Evolutionary conservation across 2,329 filamentous ascomycete species (phyloP), one percentile per base, ranked within the genome.

Genomic region (Monilinia fructigena): DNA sequence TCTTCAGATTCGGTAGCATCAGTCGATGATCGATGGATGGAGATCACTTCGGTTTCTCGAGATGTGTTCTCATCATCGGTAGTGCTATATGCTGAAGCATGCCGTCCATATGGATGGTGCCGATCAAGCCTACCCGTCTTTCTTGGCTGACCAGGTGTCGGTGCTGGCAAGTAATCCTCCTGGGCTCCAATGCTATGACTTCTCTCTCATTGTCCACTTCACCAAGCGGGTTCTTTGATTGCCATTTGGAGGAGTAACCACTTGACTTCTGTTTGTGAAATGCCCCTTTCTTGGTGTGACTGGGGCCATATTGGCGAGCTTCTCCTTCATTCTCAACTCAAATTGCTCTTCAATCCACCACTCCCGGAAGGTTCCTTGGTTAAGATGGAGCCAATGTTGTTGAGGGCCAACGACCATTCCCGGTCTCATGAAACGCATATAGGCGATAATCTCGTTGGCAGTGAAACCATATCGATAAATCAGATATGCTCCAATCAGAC

Each of bases 321-420:
- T 80, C 75, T 89, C 85, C 76, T 85, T 86, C 75, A 76, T 74
- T 54, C 76, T 77, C 65, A 75, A 71, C 66, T 77, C 76, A 47
- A 75, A 76, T 55, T 82, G 83, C 75, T 91, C 89, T 75, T 91
- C 88, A 70, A 86, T 84, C 92, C 93, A 98, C 95, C 95, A 99
- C 79, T 98, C 93, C n/a, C 95, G 87, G 87, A 99, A 99, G 47
- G 91, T 89, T 47, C 91, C 91, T 79, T 99, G 95, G 81, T 99
- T 97, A 69, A 99, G 85, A 77, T 99, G 95, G 65, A 99, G 85
- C 95, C 95, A 99, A 80, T 99, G 95, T 80, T 99, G 95, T 77
- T 99, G 95, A 50, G 95, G 95, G 0, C 95, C 95, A 63, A 99
- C 95, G 8, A 99, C 95, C 95, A 99, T 99, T 63, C 95, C 95